Evolutionary conservation across 345 rosid species (phyloP), one percentile per base, ranked within the genome.

Genomic region (Camelina hispida): DNA sequence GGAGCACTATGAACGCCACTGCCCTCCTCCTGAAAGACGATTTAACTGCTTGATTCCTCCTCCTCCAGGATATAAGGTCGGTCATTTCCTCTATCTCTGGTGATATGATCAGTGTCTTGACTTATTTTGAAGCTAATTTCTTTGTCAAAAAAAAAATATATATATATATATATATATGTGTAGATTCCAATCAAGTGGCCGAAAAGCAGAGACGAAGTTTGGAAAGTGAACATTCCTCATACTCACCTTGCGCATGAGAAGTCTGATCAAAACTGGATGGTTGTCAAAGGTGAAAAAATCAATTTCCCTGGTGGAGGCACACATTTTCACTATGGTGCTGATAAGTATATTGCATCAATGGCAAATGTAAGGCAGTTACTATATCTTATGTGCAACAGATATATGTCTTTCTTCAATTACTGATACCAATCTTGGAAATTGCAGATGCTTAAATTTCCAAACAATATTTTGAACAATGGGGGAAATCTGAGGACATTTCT

Each of bases 221-320:
- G 97, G 99, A 95, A 95, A 83, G 99, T 80, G 66, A 95, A 95
- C 81, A 95, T 95, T 75, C 99, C 99, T 69, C 99, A 95, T 72
- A 95, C 99, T 63, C 99, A 92, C 83, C 97, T 95, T 83, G 99
- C 99, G 32, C 87, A 84, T 66, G 97, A 95, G 82, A 95, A 95
- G 82, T 95, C 99, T 74, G 97, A 92, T 79, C 99, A 95, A 81
- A 94, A 95, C 80, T 95, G 99, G 99, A 95, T 95, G 99, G 91
- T 89, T 85, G 97, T 92, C 1, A 89, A 90, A 87, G 99, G 98
- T 42, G 93, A 90, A 16, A 95, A 86, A 82, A 95, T 95, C 40
- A 73, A 71, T n/a, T 95, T 95, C 80, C 98, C 99, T 30, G 99
- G 99, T 14, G 99, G 99, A 56, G 99, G 99, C 74, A 95, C 99